phyloP scores from a whole-genome alignment of 2,329 filamentous ascomycete genomes.

The Cladosporium sp. region DNA sequence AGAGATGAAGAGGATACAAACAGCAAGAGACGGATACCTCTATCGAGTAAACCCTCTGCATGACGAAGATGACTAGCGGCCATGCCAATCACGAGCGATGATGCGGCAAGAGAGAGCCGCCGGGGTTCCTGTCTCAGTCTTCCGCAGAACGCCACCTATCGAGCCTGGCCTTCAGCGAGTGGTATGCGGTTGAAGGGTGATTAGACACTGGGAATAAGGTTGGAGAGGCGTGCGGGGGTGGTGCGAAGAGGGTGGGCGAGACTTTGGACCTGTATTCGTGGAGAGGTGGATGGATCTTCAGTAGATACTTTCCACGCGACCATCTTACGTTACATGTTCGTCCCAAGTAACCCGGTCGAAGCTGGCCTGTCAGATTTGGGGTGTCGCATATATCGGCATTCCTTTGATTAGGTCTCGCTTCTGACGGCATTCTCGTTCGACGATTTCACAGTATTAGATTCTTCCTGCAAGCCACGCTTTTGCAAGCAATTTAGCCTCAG shows the following conservation, averaged over 20 bases:
- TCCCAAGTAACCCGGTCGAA: no score
- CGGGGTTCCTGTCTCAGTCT: slow-evolving; percentile 8
- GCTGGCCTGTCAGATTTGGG: no score
- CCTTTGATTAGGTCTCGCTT: no score
- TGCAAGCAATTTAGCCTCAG: slow-evolving; percentile 8
- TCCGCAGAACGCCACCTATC: slow-evolving; percentile 6
- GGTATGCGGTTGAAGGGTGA: background rate
- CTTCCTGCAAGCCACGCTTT: no score
- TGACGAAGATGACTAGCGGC: background rate
- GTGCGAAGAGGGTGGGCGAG: background rate
- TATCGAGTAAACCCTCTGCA: slow-evolving; percentile 8
- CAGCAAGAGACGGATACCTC: slow-evolving; percentile 1
- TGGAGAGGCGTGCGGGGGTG: slow-evolving; percentile 7
- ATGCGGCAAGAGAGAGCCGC: slow-evolving; percentile 4
- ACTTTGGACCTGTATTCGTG: no score
- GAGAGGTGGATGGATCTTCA: no score
- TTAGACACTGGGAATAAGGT: slow-evolving; percentile 8
- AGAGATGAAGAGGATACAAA: background rate
- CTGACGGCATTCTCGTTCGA: no score
- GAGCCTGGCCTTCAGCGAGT: no score
- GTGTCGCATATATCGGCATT: no score
- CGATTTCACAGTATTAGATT: no score
- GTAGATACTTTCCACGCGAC: no score
- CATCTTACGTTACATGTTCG: no score
- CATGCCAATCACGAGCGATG: background rate